Base-by-base conservation (phyloP, 1,284 basidiomycete species). In the Dichomitus squalens region DNA sequence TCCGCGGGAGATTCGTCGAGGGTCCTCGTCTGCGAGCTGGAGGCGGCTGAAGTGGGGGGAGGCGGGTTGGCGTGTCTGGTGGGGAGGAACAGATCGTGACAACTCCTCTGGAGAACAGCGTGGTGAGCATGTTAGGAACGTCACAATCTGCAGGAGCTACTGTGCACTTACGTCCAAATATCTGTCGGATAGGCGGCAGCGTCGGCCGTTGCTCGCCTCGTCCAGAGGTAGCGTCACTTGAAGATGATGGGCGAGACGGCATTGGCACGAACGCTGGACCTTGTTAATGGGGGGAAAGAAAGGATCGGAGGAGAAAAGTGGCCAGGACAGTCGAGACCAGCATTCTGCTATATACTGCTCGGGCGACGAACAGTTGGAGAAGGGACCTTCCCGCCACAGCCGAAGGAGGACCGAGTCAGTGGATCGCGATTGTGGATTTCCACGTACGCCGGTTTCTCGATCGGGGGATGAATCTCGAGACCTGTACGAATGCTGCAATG, bases 151-250 rank as follows among this genome's bases (percentile, higher is more conserved):
- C 16, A 33, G 29, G 29, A 21, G 31, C 4, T 11, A 14, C 29
- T 7, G 16, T 29, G 18, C 49, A 67, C 78, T 68, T 55, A 87
- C 89, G 82, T 74, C 82, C 77, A 67, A 92, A 87, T 55, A 91
- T 72, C 70, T 88, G 85, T 53, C 86, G 85, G 57, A 92, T 90
- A 46, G 87, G 81, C 41, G 89, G 89, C 52, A 92, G 83, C n/a
- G 83, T 87, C 53, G 87, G 86, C 49, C 86, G 80, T 58, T 74
- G 68, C 52, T 75, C 72, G 52, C 74, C 73, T 65, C 75, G 74
- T 61, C 73, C 68, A 40, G 68, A 66, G 44, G 44, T 20, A 18
- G 29, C 70, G 57, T 75, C 72, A 48, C 27, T 56, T 48, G 68
- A 64, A 59, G 66, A 61, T 44, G 65, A 55, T 44, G 64, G 66